phyloP scores from a whole-genome alignment of 257 asterid genomes.

The Marsdenia floribunda region DNA sequence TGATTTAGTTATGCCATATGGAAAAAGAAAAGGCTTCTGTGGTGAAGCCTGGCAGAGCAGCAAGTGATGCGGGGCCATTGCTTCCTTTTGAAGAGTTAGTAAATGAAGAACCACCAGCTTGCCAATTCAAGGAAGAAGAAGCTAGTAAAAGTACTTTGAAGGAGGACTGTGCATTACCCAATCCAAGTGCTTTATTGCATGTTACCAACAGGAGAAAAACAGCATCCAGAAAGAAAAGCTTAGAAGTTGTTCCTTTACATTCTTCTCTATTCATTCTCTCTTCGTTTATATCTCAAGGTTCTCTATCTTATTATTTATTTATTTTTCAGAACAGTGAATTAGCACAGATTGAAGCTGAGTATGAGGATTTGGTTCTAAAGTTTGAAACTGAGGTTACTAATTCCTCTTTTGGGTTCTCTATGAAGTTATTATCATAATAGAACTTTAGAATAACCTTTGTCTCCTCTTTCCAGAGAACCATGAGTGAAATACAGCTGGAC shows the following conservation, averaged over 20 bases:
- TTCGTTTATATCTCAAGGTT: conserved; percentile 1
- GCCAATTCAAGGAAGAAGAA: conserved; percentile 35
- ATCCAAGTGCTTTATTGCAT: conserved; percentile 61
- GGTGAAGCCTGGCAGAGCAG: conserved; percentile 39
- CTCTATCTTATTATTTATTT: conserved; percentile 18
- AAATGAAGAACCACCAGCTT: conserved; percentile 35
- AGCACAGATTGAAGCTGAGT: conserved; percentile 48
- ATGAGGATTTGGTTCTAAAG: conserved; percentile 61
- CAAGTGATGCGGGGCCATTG: conserved; percentile 40
- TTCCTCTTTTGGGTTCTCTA: conserved; percentile 21
- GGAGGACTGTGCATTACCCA: conserved; percentile 55
- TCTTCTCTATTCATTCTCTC: background rate
- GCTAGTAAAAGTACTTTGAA: conserved; percentile 24
- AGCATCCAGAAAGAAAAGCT: conserved; percentile 55
- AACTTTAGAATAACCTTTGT: conserved; percentile 13
- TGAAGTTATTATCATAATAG: conserved; percentile 10
- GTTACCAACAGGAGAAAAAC: conserved; percentile 84
- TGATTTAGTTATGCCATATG: conserved; percentile 45
- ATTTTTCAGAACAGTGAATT: conserved; percentile 43
- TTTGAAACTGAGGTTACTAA: conserved; percentile 73
- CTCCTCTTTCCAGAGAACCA: conserved; percentile 47
- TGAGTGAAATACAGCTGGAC: conserved; percentile 56
- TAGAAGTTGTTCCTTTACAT: conserved; percentile 38
- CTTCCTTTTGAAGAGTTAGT: conserved; percentile 70
- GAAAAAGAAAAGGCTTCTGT: conserved; percentile 44